A percentile compares a stretch with the other conserved stretches of the same genome.
phyloP scores from a whole-genome alignment of 352 stramenopile species.

The Phytophthora podocarpi region DNA sequence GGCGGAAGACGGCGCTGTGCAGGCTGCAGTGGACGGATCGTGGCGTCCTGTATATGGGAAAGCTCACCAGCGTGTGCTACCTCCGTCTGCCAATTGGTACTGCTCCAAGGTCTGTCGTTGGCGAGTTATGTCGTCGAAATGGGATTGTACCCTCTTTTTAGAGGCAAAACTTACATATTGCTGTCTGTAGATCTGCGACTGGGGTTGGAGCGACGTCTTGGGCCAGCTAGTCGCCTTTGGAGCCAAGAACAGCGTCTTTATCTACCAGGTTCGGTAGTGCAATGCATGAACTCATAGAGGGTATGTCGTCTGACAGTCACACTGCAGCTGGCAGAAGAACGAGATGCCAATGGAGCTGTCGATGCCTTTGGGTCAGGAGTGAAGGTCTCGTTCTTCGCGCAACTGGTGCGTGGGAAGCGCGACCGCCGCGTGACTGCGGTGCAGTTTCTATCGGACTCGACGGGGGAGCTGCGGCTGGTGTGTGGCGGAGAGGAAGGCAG shows the following conservation, averaged over 20 bases:
- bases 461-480: conserved; percentile 44
- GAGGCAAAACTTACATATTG: background rate
- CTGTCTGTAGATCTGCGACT: conserved; percentile 65
- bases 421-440: conserved; percentile 69
- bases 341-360: background rate
- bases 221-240: conserved; percentile 60
- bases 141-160: background rate
- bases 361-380: background rate
- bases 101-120: conserved; percentile 63
- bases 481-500: conserved; percentile 71
- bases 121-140: background rate
- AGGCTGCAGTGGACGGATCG: background rate
- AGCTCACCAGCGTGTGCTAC: conserved; percentile 47
- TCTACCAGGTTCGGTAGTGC: conserved; percentile 56
- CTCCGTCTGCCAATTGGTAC: conserved; percentile 80
- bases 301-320: background rate
- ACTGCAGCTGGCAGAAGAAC: conserved; percentile 4
- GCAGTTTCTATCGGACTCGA: conserved; percentile 44
- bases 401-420: conserved; percentile 58
- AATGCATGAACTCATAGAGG: background rate
- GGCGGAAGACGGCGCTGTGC: background rate
- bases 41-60: background rate
- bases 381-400: conserved; percentile 46
- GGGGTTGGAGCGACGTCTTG: conserved; percentile 41
- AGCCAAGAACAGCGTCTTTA: conserved; percentile 61